Evolutionary conservation across 345 rosid genomes (phyloP).

Genomic region (Angophora floribunda): DNA sequence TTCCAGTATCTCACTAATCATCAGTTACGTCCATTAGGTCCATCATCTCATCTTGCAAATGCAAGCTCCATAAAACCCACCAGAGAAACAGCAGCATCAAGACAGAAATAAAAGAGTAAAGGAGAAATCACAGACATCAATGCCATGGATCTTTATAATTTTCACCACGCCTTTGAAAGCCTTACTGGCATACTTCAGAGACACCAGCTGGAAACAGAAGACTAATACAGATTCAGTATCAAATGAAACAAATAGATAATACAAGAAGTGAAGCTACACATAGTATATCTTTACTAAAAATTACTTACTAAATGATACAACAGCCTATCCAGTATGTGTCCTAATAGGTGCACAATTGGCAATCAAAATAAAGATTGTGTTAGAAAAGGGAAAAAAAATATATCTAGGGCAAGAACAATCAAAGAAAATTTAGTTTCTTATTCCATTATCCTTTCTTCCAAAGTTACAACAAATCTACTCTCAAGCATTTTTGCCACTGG

Average conservation of each 20-base stretch:
- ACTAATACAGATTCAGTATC: background rate
- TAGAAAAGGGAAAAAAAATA: background rate
- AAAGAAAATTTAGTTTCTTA: background rate
- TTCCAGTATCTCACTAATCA: conserved; percentile 63
- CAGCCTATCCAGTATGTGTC: background rate
- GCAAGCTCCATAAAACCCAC: conserved; percentile 16
- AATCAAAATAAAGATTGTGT: background rate
- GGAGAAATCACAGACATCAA: conserved; percentile 41
- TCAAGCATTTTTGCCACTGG: background rate
- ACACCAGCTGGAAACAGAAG: conserved; percentile 57
- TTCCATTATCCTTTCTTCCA: background rate
- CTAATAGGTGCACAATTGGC: background rate
- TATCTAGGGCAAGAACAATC: background rate
- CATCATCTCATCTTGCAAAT: conserved; percentile 92
- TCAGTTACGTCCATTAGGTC: conserved; percentile 78
- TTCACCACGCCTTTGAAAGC: conserved; percentile 95
- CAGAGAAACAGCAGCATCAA: background rate
- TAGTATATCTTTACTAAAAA: background rate
- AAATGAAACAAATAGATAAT: background rate
- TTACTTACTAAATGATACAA: background rate
- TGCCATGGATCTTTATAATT: conserved; percentile 83
- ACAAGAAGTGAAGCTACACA: background rate
- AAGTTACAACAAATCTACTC: background rate
- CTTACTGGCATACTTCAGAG: conserved; percentile 76
- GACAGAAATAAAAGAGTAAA: background rate